These are phyloP conservation scores for Suhomyces bribrorum DNA, from an alignment of 1,139 yeast genomes.

Conservation along the genomic window DNA sequence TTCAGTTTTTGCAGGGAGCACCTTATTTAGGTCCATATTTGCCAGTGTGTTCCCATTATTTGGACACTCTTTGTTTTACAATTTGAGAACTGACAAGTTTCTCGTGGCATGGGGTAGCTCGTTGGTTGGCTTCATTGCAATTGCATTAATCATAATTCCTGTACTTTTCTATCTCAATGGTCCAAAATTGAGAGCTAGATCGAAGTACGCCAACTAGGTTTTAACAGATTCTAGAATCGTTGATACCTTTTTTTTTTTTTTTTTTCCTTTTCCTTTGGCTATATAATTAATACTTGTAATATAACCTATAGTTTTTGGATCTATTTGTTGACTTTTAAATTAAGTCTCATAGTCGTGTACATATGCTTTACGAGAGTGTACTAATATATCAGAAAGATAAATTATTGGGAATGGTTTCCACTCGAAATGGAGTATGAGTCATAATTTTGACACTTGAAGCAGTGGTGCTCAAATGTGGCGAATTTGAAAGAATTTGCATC, in stretches of 20 bases:
- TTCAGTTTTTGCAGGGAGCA: constrained; percentile 60
- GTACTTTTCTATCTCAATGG: constrained; percentile 50
- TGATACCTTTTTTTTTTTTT: neutral
- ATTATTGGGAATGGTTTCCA: no score
- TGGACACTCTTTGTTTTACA: constrained; percentile 51
- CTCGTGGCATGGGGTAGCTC: constrained; percentile 62
- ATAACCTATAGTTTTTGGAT: neutral
- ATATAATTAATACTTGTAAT: no score
- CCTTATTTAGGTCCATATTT: constrained; percentile 50
- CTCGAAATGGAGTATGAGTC: no score
- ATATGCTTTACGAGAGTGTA: no score
- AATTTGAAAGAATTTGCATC: no score
- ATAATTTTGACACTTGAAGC: no score
- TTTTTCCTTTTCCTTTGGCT: no score
- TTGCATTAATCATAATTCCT: constrained; percentile 47
- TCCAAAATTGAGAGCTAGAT: constrained; percentile 48
- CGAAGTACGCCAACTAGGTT: constrained; percentile 34
- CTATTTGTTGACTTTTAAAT: no score
- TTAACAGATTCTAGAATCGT: neutral
- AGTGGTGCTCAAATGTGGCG: no score
- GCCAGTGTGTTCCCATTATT: constrained; percentile 67
- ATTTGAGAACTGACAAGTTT: constrained; percentile 41
- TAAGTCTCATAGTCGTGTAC: no score
- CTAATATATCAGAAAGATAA: no score
- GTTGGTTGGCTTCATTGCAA: constrained; percentile 44